Conservation (phyloP, 2,329 filamentous ascomycete species). For the Monilinia laxa region DNA sequence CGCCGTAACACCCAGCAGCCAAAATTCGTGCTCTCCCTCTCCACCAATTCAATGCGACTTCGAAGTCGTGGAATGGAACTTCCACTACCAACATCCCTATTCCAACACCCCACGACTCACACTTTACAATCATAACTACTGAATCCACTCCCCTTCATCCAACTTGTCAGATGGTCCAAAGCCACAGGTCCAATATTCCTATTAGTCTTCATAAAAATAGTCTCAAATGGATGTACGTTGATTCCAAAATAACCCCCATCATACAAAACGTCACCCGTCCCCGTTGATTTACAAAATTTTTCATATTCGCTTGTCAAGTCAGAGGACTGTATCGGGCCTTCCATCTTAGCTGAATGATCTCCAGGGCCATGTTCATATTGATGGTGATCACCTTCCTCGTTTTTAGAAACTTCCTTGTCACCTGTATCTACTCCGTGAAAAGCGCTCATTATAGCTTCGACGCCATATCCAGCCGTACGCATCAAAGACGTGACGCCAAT, state of each 20-base stretch:
- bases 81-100: background rate
- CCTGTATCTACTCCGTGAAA: constrained; percentile 29
- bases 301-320: background rate
- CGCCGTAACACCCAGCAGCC: background rate
- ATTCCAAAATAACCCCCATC: constrained; percentile 35
- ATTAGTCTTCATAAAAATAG: constrained; percentile 37
- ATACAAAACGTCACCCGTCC: constrained; percentile 32
- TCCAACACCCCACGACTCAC: background rate
- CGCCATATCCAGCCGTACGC: constrained; percentile 32
- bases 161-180: constrained; percentile 29
- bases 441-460: constrained; percentile 36
- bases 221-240: constrained; percentile 37
- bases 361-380: no score
- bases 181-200: constrained; percentile 29
- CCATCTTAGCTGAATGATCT: background rate
- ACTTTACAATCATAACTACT: constrained; percentile 10
- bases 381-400: background rate
- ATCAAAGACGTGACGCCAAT: constrained; percentile 32
- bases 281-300: constrained; percentile 5
- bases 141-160: constrained; percentile 1
- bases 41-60: background rate
- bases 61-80: background rate
- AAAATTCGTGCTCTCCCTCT: no score
- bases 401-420: background rate
- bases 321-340: background rate